Percentiles rank a stretch among this genome's conserved stretches.
Conservation (phyloP, 1,284 basidiomycete species). For the Ceratobasidium sp. region DNA sequence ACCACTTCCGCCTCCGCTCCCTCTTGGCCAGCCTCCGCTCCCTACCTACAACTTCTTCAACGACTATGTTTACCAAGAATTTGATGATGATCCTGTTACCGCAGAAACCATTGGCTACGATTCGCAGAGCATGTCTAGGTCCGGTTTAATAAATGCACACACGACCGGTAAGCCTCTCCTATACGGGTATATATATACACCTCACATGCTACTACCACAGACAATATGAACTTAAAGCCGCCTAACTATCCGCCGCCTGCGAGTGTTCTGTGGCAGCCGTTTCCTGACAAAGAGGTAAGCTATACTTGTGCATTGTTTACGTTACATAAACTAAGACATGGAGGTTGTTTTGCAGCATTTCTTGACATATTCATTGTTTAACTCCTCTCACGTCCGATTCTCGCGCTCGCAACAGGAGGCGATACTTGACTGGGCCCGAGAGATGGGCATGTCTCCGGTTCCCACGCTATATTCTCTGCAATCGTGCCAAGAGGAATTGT, state of each 20-base stretch:
- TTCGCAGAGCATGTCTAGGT: background rate
- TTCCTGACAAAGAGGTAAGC: conserved; percentile 12
- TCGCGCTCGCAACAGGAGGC: conserved; percentile 14
- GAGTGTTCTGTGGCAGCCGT: background rate
- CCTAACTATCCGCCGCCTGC: background rate
- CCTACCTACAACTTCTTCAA: conserved; percentile 7
- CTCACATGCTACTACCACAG: too few relatives aligned
- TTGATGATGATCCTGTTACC: background rate
- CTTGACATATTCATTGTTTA: conserved; percentile 31
- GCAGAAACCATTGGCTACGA: background rate
- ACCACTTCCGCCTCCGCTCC: background rate
- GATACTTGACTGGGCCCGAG: conserved; percentile 13
- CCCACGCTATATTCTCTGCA: conserved; percentile 7
- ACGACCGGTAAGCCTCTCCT: background rate
- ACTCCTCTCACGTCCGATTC: conserved; percentile 15
- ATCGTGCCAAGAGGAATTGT: background rate
- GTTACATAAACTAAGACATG: background rate
- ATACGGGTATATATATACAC: background rate
- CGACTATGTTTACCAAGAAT: background rate
- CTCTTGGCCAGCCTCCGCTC: too few relatives aligned
- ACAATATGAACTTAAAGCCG: background rate
- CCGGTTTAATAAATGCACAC: too few relatives aligned
- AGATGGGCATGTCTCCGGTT: background rate
- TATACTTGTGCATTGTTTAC: background rate
- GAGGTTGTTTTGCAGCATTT: conserved; percentile 2